phyloP scores from a whole-genome alignment of 768 basidiomycete species.

The Termitomyces heimii region DNA sequence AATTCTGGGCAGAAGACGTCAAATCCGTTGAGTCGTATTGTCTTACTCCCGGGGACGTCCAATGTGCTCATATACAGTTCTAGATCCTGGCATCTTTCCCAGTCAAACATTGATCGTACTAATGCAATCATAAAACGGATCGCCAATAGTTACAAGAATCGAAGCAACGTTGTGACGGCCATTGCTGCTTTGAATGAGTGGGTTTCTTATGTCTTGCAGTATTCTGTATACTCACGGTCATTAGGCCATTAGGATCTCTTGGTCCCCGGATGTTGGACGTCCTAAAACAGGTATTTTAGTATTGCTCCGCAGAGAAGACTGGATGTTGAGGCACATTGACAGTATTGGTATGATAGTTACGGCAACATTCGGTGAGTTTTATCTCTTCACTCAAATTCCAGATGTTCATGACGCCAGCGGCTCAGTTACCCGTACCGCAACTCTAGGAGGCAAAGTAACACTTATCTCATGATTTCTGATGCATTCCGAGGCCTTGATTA shows the following conservation, averaged over 20 bases:
- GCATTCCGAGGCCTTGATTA: slow-evolving; percentile 72
- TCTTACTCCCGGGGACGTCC: not conserved
- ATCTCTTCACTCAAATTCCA: not conserved
- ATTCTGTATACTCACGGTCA: not conserved
- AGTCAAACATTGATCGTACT: slow-evolving; percentile 63
- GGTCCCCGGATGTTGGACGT: slow-evolving; percentile 44
- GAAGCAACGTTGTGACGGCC: slow-evolving; percentile 48
- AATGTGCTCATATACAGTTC: slow-evolving; percentile 1
- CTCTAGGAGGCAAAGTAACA: slow-evolving; percentile 46
- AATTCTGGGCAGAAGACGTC: slow-evolving; percentile 67
- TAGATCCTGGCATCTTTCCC: slow-evolving; percentile 60
- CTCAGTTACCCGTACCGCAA: slow-evolving; percentile 28
- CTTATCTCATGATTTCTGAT: slow-evolving; percentile 66
- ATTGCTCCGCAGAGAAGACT: not conserved
- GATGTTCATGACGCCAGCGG: not conserved
- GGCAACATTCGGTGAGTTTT: slow-evolving; percentile 57
- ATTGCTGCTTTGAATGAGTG: slow-evolving; percentile 83
- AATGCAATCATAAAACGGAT: slow-evolving; percentile 58
- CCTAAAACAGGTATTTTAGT: slow-evolving; percentile 31
- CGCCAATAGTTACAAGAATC: slow-evolving; percentile 50
- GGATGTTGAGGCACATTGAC: slow-evolving; percentile 9
- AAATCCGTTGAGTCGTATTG: slow-evolving; percentile 38
- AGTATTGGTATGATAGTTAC: slow-evolving; percentile 75
- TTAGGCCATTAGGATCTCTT: slow-evolving; percentile 69
- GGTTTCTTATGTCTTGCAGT: slow-evolving; percentile 6